A percentile compares a stretch with the other conserved stretches of the same genome.
phyloP scores from a whole-genome alignment of 1,139 yeast species.

The Suhomyces terraborum region DNA sequence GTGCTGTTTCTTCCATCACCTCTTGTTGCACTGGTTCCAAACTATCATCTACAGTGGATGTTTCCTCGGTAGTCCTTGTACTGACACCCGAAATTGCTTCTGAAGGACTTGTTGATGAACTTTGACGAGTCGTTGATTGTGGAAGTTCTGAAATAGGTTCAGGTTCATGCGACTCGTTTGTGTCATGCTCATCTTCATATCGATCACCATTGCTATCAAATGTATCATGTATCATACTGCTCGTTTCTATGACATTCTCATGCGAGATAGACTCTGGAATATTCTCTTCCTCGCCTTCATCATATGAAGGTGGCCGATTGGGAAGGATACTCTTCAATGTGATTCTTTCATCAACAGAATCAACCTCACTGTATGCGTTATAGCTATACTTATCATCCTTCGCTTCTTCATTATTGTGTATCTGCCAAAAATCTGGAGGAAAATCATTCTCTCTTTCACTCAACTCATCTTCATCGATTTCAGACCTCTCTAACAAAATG shows the following conservation, averaged over 20 bases:
- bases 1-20: not conserved
- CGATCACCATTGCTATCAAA: not conserved
- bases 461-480: conserved; percentile 52
- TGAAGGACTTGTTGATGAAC: not conserved
- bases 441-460: conserved; percentile 51
- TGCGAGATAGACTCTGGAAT: not conserved
- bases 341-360: conserved; percentile 42
- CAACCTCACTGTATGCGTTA: conserved; percentile 41
- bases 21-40: not conserved
- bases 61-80: not conserved
- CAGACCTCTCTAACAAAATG: conserved; percentile 55
- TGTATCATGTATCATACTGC: conserved; percentile 2
- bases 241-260: conserved; percentile 5
- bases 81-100: not conserved
- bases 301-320: conserved; percentile 41
- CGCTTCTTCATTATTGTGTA: conserved; percentile 22
- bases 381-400: conserved; percentile 40
- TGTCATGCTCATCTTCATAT: not conserved
- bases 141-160: not conserved
- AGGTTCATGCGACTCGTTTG: not conserved
- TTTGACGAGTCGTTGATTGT: not conserved
- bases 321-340: conserved; percentile 43
- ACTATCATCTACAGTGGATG: not conserved
- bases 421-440: conserved; percentile 58
- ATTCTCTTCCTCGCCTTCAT: conserved; percentile 15